Conservation (phyloP, 257 asterid species). For the Lycium barbarum region DNA sequence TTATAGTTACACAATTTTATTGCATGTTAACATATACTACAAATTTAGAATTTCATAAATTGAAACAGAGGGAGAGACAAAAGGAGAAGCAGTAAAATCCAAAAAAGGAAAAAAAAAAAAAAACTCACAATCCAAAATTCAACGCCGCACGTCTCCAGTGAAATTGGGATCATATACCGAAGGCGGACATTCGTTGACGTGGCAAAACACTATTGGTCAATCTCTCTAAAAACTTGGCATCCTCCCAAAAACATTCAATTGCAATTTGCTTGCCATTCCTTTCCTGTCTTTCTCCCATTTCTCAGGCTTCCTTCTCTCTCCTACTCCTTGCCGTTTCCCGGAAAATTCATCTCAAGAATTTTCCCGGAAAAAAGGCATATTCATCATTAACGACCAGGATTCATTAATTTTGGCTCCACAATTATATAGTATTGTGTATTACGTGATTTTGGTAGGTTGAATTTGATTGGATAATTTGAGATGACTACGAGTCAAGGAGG, state of each 20-base stretch:
- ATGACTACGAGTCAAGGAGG: constrained; percentile 40
- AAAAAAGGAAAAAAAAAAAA: neutral
- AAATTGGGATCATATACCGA: constrained; percentile 22
- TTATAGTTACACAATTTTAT: too few species aligned
- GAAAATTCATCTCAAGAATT: constrained; percentile 21
- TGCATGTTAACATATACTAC: too few species aligned
- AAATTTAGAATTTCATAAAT: too few species aligned
- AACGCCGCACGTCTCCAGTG: constrained; percentile 19
- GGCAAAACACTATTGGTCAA: neutral
- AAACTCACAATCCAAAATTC: neutral
- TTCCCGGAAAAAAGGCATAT: constrained; percentile 27
- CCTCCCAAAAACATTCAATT: neutral
- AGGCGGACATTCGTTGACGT: constrained; percentile 28
- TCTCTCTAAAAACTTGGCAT: neutral
- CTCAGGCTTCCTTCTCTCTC: neutral
- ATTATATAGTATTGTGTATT: neutral
- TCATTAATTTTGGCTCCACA: neutral
- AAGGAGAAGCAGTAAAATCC: neutral
- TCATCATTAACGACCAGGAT: neutral
- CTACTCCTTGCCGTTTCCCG: constrained; percentile 28
- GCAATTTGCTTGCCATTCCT: neutral
- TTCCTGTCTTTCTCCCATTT: neutral
- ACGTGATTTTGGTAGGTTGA: neutral
- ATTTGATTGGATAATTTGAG: neutral
- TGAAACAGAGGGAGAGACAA: neutral